phyloP scores from a whole-genome alignment of 192 early-diverging fungal genomes.

The Backusella mclennaniae region DNA sequence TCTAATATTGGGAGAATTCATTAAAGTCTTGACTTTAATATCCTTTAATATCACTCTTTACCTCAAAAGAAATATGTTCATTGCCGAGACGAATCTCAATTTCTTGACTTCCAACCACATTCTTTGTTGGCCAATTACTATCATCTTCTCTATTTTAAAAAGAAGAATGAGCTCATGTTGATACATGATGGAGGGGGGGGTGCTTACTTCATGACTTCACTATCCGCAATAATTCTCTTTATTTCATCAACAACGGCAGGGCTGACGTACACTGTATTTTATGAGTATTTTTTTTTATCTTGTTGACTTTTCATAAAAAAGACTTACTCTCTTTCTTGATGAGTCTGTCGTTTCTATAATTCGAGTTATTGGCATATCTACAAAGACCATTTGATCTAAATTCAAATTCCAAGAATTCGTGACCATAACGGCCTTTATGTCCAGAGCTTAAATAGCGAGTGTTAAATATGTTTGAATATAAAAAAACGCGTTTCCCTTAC shows the following conservation, averaged over 20 bases:
- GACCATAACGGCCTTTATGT: conserved; percentile 93
- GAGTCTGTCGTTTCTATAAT: conserved; percentile 95
- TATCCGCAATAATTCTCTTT: conserved; percentile 85
- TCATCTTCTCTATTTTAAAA: conserved; percentile 75
- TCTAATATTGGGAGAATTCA: conserved; percentile 43
- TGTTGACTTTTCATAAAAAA: no score
- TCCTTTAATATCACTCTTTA: conserved; percentile 17
- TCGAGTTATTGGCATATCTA: conserved; percentile 97
- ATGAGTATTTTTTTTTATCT: no score
- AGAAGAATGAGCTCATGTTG: background rate
- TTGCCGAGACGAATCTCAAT: conserved; percentile 91
- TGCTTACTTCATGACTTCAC: conserved; percentile 84
- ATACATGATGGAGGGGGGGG: background rate
- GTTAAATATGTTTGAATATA: background rate
- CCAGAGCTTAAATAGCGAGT: conserved; percentile 58
- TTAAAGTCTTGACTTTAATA: background rate
- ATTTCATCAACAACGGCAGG: conserved; percentile 82
- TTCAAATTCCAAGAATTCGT: conserved; percentile 99
- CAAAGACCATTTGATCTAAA: conserved; percentile 83
- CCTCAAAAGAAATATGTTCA: conserved; percentile 91
- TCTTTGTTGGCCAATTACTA: conserved; percentile 85
- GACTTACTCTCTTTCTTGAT: conserved; percentile 86
- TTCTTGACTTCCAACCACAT: conserved; percentile 90
- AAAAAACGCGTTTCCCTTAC: conserved; percentile 30
- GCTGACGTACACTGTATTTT: conserved; percentile 66